Percentiles rank a stretch among this genome's conserved stretches.
These are phyloP conservation scores for Stephania cephalantha DNA, from an alignment of 164 flowering plant species.

Conservation along the genomic window DNA sequence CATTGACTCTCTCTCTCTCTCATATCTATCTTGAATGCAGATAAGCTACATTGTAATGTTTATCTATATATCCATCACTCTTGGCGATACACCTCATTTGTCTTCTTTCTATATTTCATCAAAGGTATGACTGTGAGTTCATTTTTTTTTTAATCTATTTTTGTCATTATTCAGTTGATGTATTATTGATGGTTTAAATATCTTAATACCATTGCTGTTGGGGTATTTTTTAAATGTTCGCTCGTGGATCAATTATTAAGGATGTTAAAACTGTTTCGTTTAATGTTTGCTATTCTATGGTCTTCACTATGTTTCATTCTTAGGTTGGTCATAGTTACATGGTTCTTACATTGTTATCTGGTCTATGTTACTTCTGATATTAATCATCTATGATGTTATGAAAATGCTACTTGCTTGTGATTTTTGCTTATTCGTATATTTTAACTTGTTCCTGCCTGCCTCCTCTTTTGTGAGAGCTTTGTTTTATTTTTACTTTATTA, in stretches of 20 bases:
- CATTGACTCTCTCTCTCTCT: slow-evolving; percentile 8
- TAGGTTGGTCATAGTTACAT: too few relatives aligned
- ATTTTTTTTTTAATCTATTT: background rate
- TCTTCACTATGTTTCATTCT: background rate
- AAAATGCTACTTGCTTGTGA: background rate
- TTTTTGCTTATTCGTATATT: too few relatives aligned
- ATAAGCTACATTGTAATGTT: slow-evolving; percentile 99
- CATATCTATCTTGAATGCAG: slow-evolving; percentile 38
- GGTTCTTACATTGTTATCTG: too few relatives aligned
- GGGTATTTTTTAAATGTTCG: background rate
- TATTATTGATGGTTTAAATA: background rate
- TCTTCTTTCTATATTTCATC: slow-evolving; percentile 72
- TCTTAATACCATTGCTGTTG: background rate
- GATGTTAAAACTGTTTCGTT: background rate
- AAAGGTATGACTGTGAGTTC: slow-evolving; percentile 49
- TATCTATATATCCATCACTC: slow-evolving; percentile 85
- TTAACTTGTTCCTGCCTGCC: background rate
- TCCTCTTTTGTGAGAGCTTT: background rate
- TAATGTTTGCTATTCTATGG: background rate
- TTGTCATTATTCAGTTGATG: background rate
- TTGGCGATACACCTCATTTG: slow-evolving; percentile 73
- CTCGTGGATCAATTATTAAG: background rate
- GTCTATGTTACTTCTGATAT: too few relatives aligned
- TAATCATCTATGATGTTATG: too few relatives aligned
- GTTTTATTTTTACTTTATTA: too few relatives aligned